A percentile compares a stretch with the other conserved stretches of the same genome.
phyloP scores from a whole-genome alignment of 192 early-diverging fungal species.

The Neocallimastix lanati region DNA sequence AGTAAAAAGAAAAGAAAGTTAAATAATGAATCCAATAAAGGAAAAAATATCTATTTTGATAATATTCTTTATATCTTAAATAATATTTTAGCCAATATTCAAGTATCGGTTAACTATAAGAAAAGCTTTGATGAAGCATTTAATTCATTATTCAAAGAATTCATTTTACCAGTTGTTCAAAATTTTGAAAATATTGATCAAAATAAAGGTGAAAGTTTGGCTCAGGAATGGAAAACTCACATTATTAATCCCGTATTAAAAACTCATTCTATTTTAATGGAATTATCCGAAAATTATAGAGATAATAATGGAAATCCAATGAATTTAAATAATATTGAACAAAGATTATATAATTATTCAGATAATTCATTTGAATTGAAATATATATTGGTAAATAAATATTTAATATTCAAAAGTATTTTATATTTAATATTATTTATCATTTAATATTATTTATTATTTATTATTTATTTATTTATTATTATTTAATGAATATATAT shows the following conservation, averaged over 20 bases:
- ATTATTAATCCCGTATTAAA: neutral
- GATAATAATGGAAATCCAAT: neutral
- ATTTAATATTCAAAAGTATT: too few relatives aligned
- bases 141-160: neutral
- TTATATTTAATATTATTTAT: too few relatives aligned
- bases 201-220: neutral
- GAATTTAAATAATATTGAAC: neutral
- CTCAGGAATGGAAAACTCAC: neutral
- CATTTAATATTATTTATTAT: too few relatives aligned
- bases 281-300: neutral
- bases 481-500: too few relatives aligned
- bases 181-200: neutral
- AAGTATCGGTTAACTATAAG: neutral
- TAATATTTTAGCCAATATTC: neutral
- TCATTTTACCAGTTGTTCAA: neutral
- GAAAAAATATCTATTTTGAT: neutral
- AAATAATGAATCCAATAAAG: neutral
- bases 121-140: neutral
- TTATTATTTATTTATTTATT: neutral
- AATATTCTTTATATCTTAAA: neutral
- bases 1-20: neutral
- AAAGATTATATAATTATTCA: neutral
- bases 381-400: neutral
- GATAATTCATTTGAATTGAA: neutral
- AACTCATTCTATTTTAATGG: neutral